phyloP scores from a whole-genome alignment of 2,329 filamentous ascomycete species.

The Apiospora kogelbergensis region DNA sequence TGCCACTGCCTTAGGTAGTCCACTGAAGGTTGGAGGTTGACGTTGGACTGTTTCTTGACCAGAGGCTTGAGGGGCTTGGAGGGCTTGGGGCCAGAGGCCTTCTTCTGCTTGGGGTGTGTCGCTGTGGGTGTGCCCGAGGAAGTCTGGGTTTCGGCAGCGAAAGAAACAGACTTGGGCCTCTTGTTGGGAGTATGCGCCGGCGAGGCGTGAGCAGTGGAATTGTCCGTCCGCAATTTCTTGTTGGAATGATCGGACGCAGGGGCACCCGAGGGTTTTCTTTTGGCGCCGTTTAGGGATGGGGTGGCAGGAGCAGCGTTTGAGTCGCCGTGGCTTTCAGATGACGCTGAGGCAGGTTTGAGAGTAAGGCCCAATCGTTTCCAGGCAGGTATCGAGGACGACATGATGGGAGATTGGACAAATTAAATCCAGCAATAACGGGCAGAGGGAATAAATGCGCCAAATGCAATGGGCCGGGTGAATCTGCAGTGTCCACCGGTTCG shows the following conservation, averaged over 20 bases:
- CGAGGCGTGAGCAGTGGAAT: constrained; percentile 22
- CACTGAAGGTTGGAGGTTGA: constrained; percentile 64
- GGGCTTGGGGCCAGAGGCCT: constrained; percentile 34
- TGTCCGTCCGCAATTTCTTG: constrained; percentile 32
- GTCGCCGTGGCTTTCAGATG: constrained; percentile 12
- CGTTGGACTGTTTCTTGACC: constrained; percentile 33
- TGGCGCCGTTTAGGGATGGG: constrained; percentile 23
- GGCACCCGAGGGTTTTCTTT: constrained; percentile 32
- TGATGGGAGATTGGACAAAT: constrained; percentile 30
- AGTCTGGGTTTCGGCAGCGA: constrained; percentile 27
- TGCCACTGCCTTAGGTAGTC: constrained; percentile 78
- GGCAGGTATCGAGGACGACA: constrained; percentile 51
- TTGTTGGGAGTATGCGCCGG: constrained; percentile 41
- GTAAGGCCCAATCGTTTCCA: constrained; percentile 65
- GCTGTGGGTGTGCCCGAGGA: constrained; percentile 13
- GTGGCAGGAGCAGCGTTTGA: constrained; percentile 14
- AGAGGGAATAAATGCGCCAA: not conserved
- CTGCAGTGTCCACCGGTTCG: constrained; percentile 8
- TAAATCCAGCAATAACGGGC: not conserved
- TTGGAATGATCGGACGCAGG: constrained; percentile 30
- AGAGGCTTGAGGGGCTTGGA: constrained; percentile 24
- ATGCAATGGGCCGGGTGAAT: constrained; percentile 7
- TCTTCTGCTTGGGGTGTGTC: constrained; percentile 31
- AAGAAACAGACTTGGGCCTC: constrained; percentile 50
- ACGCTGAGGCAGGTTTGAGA: constrained; percentile 46